Percentiles rank a stretch among this genome's conserved stretches.
Conservation (phyloP, 2,329 filamentous ascomycete genomes). For the Hypoxylon sp. region DNA sequence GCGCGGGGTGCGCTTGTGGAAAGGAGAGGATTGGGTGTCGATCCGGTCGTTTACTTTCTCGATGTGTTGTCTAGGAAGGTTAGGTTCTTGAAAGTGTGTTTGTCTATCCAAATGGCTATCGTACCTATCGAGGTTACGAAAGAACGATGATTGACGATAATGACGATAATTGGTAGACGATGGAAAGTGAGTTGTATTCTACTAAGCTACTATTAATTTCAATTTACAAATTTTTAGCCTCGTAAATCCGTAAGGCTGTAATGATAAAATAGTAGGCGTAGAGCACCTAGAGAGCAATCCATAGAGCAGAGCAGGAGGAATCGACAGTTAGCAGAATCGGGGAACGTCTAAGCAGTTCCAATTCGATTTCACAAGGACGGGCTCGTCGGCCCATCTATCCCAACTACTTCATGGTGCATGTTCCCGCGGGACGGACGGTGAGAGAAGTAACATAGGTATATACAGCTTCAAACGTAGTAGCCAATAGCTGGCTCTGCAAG, state of each 20-base stretch:
- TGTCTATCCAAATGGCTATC: neutral
- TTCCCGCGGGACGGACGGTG: constrained; percentile 12
- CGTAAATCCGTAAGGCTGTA: neutral
- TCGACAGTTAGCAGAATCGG: neutral
- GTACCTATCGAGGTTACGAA: neutral
- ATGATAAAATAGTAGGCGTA: neutral
- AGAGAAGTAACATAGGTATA: constrained; percentile 23
- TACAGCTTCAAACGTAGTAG: constrained; percentile 29
- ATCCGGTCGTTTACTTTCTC: neutral
- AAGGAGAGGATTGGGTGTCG: neutral
- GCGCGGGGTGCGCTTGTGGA: neutral
- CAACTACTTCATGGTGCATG: constrained; percentile 15
- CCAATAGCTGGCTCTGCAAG: neutral
- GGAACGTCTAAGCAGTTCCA: constrained; percentile 4
- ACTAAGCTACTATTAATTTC: neutral
- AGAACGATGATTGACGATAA: neutral
- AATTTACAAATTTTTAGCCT: neutral
- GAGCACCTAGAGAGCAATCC: neutral
- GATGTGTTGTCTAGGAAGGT: neutral
- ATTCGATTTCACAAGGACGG: constrained; percentile 16
- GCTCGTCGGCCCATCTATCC: constrained; percentile 22
- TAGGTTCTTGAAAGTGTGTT: neutral
- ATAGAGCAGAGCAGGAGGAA: neutral
- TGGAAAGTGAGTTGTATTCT: neutral
- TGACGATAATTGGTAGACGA: neutral